phyloP scores from a whole-genome alignment of 164 flowering plant species.

The Berberis thunbergii region DNA sequence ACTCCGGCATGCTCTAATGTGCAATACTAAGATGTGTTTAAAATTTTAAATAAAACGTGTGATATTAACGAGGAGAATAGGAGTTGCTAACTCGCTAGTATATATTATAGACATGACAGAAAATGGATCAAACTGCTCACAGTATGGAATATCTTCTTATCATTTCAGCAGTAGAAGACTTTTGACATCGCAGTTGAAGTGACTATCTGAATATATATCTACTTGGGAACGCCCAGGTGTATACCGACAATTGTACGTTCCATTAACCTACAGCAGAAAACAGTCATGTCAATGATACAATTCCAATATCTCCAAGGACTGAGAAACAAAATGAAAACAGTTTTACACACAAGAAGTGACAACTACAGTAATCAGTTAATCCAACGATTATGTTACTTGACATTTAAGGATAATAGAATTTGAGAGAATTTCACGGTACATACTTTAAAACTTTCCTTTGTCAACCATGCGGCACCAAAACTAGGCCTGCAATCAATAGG shows the following conservation, averaged over 20 bases:
- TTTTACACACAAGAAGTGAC: not conserved
- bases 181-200: slow-evolving; percentile 54
- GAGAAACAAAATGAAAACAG: not conserved
- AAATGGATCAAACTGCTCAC: slow-evolving; percentile 36
- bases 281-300: not conserved
- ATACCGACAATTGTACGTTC: slow-evolving; percentile 85
- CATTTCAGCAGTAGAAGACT: slow-evolving; percentile 55
- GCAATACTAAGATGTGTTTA: no score
- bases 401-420: not conserved
- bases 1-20: no score
- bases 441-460: slow-evolving; percentile 73
- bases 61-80: not conserved
- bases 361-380: not conserved
- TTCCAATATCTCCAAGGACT: not conserved
- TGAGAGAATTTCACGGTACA: not conserved
- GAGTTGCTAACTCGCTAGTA: no score
- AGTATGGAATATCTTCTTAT: slow-evolving; percentile 39
- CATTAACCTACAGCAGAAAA: slow-evolving; percentile 49
- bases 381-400: not conserved
- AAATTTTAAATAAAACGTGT: not conserved
- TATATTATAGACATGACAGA: not conserved
- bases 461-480: slow-evolving; percentile 66
- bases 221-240: slow-evolving; percentile 57
- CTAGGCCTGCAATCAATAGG: slow-evolving; percentile 78
- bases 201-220: slow-evolving; percentile 41